These are phyloP conservation scores for Tephrocybe sp. DNA, from an alignment of 768 basidiomycete genomes.

Conservation along the genomic window DNA sequence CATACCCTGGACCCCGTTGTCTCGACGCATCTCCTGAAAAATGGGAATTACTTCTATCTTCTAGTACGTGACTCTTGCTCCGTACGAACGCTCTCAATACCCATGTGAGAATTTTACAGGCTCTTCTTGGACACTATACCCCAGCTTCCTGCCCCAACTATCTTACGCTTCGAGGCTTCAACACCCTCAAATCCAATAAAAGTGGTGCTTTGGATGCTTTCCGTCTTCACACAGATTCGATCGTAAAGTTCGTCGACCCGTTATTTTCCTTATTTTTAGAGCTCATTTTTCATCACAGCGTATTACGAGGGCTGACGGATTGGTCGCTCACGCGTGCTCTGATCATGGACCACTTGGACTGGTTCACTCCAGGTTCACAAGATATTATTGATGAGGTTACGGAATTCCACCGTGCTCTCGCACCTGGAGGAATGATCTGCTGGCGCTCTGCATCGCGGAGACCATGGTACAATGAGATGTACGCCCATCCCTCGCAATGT, in stretches of 20 bases:
- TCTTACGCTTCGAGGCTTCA: constrained; percentile 61
- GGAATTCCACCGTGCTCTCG: constrained; percentile 57
- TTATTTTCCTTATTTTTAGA: not conserved
- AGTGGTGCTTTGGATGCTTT: constrained; percentile 50
- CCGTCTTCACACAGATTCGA: constrained; percentile 71
- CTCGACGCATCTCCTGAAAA: constrained; percentile 50
- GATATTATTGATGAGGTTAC: constrained; percentile 53
- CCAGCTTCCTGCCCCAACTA: constrained; percentile 61
- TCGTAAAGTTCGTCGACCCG: constrained; percentile 51
- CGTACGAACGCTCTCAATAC: not conserved
- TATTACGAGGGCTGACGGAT: constrained; percentile 30
- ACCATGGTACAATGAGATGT: constrained; percentile 67
- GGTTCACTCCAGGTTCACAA: constrained; percentile 48
- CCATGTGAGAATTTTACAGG: constrained; percentile 20
- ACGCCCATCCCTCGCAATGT: not conserved
- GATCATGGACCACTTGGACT: constrained; percentile 74
- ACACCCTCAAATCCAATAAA: constrained; percentile 48
- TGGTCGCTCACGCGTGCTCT: constrained; percentile 60
- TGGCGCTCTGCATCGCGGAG: constrained; percentile 64
- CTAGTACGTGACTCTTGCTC: constrained; percentile 32
- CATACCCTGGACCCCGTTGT: constrained; percentile 53
- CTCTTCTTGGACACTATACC: constrained; percentile 55
- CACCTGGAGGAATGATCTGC: constrained; percentile 58
- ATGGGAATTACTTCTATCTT: constrained; percentile 68
- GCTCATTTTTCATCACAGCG: constrained; percentile 21